Conservation (phyloP, 371 early-diverging fungal species). For the Homolaphlyctis polyrhiza region DNA sequence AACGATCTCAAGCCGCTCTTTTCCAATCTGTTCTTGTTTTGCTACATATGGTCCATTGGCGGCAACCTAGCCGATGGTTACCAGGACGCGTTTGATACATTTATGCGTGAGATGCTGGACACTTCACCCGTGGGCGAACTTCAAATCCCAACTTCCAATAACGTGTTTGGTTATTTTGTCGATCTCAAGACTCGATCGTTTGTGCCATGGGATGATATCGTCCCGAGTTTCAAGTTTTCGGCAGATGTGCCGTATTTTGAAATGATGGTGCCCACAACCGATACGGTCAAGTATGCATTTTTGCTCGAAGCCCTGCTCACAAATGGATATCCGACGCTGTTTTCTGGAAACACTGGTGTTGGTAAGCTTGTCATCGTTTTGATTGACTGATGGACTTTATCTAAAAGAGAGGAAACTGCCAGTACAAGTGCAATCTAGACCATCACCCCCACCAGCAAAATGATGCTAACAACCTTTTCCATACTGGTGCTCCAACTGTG, state of each 20-base stretch:
- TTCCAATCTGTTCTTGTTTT: constrained; percentile 44
- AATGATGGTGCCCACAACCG: constrained; percentile 54
- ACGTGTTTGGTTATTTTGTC: constrained; percentile 43
- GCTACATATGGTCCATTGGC: constrained; percentile 50
- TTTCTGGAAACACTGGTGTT: constrained; percentile 52
- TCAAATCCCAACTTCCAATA: constrained; percentile 36
- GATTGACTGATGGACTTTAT: too few species aligned
- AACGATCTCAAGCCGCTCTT: constrained; percentile 34
- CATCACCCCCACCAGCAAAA: too few species aligned
- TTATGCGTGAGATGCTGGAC: constrained; percentile 43
- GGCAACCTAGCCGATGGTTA: constrained; percentile 50
- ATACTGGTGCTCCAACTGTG: too few species aligned
- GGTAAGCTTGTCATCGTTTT: too few species aligned
- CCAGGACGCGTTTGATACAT: constrained; percentile 51
- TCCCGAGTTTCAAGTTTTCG: constrained; percentile 43
- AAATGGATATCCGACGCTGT: constrained; percentile 40
- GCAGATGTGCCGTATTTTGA: constrained; percentile 49
- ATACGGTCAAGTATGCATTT: constrained; percentile 50
- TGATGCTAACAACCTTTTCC: too few species aligned
- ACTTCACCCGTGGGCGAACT: constrained; percentile 32
- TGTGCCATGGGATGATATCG: constrained; percentile 49
- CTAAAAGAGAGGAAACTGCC: too few species aligned
- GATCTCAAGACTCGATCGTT: constrained; percentile 37
- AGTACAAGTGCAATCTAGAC: too few species aligned
- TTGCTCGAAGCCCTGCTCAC: constrained; percentile 39